Evolutionary conservation across 805 yeast species (phyloP).

Genomic region (Ogataea pilisensis): DNA sequence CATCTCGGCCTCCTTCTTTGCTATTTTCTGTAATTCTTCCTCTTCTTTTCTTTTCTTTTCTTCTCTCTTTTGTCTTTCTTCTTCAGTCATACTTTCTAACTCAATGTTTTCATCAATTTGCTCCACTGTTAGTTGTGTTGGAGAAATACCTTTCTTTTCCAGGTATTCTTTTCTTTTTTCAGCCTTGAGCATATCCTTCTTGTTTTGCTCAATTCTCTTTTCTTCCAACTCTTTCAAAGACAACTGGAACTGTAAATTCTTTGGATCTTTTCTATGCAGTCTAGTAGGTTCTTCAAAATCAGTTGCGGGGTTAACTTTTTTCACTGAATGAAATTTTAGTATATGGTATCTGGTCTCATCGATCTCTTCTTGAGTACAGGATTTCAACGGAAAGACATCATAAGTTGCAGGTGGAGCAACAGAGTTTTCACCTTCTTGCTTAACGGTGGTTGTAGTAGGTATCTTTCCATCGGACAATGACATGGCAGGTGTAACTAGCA

Average conservation of each 20-base stretch:
- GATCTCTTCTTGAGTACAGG: constrained; percentile 68
- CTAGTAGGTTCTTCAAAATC: constrained; percentile 81
- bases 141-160: constrained; percentile 12
- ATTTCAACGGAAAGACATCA: constrained; percentile 56
- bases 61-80: constrained; percentile 36
- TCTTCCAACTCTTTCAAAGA: constrained; percentile 72
- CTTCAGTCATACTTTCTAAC: constrained; percentile 31
- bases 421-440: neutral
- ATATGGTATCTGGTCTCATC: constrained; percentile 75
- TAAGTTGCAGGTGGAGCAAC: constrained; percentile 17
- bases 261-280: constrained; percentile 90
- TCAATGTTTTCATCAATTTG: constrained; percentile 29
- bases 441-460: neutral
- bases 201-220: constrained; percentile 46
- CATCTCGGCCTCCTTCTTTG: constrained; percentile 41
- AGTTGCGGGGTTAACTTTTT: constrained; percentile 63
- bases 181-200: constrained; percentile 37
- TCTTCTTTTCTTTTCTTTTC: constrained; percentile 24
- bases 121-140: constrained; percentile 18
- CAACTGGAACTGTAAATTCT: constrained; percentile 81
- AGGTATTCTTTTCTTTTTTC: constrained; percentile 36
- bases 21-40: constrained; percentile 30
- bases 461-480: no score
- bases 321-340: constrained; percentile 71
- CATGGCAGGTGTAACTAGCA: no score